These are phyloP conservation scores for Macadamia tetraphylla DNA, from an alignment of 164 flowering plant genomes.

Conservation along the genomic window DNA sequence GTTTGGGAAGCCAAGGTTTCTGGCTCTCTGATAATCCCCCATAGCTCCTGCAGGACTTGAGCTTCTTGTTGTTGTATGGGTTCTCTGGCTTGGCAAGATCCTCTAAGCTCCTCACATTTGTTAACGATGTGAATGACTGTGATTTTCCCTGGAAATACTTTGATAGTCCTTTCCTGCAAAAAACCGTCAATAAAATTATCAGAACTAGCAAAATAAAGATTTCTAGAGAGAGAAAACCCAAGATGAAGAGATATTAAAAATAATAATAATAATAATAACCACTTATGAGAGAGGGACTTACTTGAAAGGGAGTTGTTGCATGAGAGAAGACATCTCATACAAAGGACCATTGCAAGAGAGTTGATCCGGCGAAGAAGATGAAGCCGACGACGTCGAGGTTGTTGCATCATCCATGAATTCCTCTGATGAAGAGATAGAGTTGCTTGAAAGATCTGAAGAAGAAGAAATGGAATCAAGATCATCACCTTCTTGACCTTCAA, in stretches of 20 bases:
- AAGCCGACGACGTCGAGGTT: conserved; percentile 2
- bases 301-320: conserved; percentile 19
- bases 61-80: conserved; percentile 22
- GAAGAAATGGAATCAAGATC: neutral
- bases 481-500: neutral
- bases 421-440: neutral
- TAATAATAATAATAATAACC: too few relatives aligned
- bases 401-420: conserved; percentile 2
- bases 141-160: conserved; percentile 41
- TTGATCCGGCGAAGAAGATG: neutral
- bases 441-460: conserved; percentile 8
- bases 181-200: neutral
- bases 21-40: conserved; percentile 13
- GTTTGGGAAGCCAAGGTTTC: neutral
- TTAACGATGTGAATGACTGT: conserved; percentile 37
- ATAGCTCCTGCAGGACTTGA: conserved; percentile 33
- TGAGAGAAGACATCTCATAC: conserved; percentile 23
- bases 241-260: too few relatives aligned
- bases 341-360: neutral
- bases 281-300: neutral
- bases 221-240: neutral
- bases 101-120: conserved; percentile 28
- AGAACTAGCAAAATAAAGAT: neutral
- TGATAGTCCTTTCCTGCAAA: conserved; percentile 42
- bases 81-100: conserved; percentile 41